phyloP scores from a whole-genome alignment of 306 rosid genomes.

The Cucumis melo region DNA sequence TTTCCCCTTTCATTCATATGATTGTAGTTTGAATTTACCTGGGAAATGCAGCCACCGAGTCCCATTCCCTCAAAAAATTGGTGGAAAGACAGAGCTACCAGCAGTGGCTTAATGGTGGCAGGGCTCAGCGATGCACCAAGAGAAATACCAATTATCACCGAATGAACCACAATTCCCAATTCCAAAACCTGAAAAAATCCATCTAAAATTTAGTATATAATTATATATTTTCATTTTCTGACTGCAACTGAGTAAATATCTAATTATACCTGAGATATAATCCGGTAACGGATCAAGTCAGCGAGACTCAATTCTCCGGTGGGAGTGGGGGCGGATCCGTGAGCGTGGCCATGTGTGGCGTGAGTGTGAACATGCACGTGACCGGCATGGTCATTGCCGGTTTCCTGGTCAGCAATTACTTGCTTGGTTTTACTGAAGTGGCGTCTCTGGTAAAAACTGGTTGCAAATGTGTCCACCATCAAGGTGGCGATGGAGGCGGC shows the following conservation, averaged over 20 bases:
- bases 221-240: background rate
- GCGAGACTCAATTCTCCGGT: constrained; percentile 18
- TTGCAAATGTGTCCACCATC: constrained; percentile 54
- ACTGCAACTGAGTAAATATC: too few relatives aligned
- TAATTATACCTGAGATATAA: constrained; percentile 54
- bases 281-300: constrained; percentile 44
- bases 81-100: constrained; percentile 71
- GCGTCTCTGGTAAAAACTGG: constrained; percentile 37
- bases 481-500: constrained; percentile 41
- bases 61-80: constrained; percentile 90
- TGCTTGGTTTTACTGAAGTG: constrained; percentile 33
- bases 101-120: constrained; percentile 43
- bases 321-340: constrained; percentile 34
- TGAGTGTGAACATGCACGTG: constrained; percentile 91
- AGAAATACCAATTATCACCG: constrained; percentile 67
- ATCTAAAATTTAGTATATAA: background rate
- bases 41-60: constrained; percentile 84
- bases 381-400: constrained; percentile 36
- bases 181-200: constrained; percentile 48
- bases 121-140: constrained; percentile 44
- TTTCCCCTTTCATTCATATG: too few relatives aligned
- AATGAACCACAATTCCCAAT: constrained; percentile 73
- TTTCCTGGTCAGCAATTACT: constrained; percentile 32
- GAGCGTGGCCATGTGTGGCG: constrained; percentile 90
- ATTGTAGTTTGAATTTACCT: constrained; percentile 21